Evolutionary conservation across 2,329 filamentous ascomycete species (phyloP).

Genomic region (Fusarium tupiense): DNA sequence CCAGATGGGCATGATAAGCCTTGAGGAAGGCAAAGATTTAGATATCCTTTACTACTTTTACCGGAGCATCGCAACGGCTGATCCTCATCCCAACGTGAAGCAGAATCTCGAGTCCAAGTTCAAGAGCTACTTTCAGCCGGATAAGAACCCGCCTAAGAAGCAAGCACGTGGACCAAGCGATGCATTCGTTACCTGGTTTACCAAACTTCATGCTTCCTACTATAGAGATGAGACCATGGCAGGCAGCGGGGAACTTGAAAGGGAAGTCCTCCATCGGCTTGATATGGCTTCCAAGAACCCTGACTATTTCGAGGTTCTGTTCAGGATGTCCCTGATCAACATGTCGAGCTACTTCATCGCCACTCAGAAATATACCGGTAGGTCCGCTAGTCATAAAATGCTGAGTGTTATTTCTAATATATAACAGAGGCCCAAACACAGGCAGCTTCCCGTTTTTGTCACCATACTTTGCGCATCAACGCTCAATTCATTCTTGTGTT

Average conservation of each 20-base stretch:
- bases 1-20: conserved; percentile 87
- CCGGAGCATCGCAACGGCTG: conserved; percentile 77
- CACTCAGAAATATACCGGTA: conserved; percentile 46
- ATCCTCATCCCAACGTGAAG: conserved; percentile 78
- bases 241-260: conserved; percentile 83
- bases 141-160: conserved; percentile 45
- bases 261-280: conserved; percentile 83
- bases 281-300: conserved; percentile 77
- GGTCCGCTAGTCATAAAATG: conserved; percentile 31
- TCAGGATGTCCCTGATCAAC: conserved; percentile 86
- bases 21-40: conserved; percentile 81
- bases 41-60: conserved; percentile 91
- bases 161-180: conserved; percentile 57
- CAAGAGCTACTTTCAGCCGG: conserved; percentile 58
- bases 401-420: conserved; percentile 8
- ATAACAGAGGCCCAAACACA: conserved; percentile 58
- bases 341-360: conserved; percentile 85
- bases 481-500: conserved; percentile 79
- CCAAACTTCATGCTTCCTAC: conserved; percentile 85
- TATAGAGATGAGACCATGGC: conserved; percentile 80
- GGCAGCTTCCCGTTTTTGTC: conserved; percentile 59
- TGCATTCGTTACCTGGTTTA: conserved; percentile 81
- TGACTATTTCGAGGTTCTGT: conserved; percentile 70
- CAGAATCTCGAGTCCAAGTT: conserved; percentile 85
- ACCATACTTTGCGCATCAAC: conserved; percentile 80